Conservation (phyloP, 2,329 filamentous ascomycete species). For the Colletotrichum cereale region DNA sequence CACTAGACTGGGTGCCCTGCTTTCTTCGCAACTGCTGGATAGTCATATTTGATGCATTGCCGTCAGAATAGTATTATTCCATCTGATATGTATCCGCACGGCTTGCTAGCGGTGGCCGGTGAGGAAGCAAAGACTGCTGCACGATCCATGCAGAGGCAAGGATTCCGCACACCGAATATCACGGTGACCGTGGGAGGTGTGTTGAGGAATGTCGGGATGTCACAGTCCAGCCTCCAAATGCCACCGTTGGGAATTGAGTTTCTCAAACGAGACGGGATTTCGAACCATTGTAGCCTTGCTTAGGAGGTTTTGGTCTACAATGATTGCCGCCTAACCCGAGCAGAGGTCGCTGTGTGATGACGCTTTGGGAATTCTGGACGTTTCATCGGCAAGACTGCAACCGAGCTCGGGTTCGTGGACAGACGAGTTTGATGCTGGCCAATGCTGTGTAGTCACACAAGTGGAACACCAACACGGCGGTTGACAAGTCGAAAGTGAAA, state of each 20-base stretch:
- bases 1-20: background rate
- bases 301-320: background rate
- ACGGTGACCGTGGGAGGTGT: slow-evolving; percentile 23
- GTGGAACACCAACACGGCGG: background rate
- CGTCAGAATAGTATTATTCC: slow-evolving; percentile 25
- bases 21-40: background rate
- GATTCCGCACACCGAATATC: slow-evolving; percentile 28
- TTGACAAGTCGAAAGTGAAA: background rate
- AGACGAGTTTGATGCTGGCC: background rate
- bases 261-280: background rate
- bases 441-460: slow-evolving; percentile 5
- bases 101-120: slow-evolving; percentile 21
- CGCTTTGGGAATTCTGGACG: background rate
- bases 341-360: background rate
- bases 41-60: slow-evolving; percentile 29
- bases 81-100: slow-evolving; percentile 26
- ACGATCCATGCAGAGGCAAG: slow-evolving; percentile 28
- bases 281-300: background rate
- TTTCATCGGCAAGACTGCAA: background rate
- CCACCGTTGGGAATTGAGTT: background rate
- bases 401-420: background rate
- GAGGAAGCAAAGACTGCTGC: slow-evolving; percentile 17
- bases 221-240: background rate
- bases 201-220: background rate
- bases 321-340: background rate